A percentile compares a stretch with the other conserved stretches of the same genome.
These are phyloP conservation scores for Agaricus subrufescens DNA, from an alignment of 768 basidiomycete species.

Conservation along the genomic window DNA sequence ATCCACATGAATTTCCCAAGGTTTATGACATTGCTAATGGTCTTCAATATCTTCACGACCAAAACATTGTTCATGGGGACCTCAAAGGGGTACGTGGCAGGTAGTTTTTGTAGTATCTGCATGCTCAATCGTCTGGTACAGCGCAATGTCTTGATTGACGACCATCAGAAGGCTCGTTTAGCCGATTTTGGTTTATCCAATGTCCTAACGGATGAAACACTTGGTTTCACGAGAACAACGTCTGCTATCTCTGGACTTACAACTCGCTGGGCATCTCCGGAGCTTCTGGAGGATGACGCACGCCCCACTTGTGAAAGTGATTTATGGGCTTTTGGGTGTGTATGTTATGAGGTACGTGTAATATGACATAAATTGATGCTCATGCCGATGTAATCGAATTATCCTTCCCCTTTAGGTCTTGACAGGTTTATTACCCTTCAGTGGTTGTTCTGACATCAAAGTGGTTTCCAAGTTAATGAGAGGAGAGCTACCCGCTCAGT, in stretches of 20 bases:
- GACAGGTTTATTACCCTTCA: too few species aligned
- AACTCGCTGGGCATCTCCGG: constrained; percentile 15
- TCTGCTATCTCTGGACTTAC: neutral
- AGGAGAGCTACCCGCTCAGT: too few species aligned
- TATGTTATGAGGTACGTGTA: neutral
- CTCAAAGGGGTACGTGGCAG: constrained; percentile 10
- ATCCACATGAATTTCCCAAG: constrained; percentile 18
- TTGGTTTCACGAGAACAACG: neutral
- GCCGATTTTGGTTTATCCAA: constrained; percentile 10
- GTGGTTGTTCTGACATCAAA: too few species aligned
- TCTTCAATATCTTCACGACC: constrained; percentile 10
- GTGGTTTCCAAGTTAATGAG: too few species aligned
- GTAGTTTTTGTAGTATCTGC: neutral
- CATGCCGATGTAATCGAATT: too few species aligned
- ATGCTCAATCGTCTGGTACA: neutral
- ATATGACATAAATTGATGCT: neutral
- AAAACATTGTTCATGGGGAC: constrained; percentile 13
- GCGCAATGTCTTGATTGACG: neutral
- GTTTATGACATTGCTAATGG: constrained; percentile 8
- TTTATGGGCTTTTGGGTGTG: constrained; percentile 13
- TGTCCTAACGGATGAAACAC: neutral
- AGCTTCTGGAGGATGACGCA: constrained; percentile 21
- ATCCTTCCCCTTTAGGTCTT: too few species aligned
- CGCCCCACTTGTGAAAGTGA: constrained; percentile 9
- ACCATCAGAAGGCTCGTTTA: constrained; percentile 6